Base-by-base conservation (phyloP, 2,329 filamentous ascomycete genomes). In the Fulvia fulva region DNA sequence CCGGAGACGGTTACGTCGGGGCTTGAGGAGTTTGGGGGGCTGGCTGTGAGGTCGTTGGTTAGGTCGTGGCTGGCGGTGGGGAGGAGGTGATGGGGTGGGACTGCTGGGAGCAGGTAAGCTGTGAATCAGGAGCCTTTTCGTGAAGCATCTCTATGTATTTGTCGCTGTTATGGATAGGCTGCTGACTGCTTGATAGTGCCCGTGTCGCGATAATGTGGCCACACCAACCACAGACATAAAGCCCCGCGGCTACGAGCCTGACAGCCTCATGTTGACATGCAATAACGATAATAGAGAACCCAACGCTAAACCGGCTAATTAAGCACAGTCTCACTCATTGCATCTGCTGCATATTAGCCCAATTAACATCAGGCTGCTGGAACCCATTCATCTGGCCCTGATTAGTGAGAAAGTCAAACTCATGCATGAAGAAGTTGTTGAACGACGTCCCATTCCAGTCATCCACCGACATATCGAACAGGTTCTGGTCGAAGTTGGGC, bases 391-490 rank as follows among this genome's bases (percentile, higher is more conserved):
- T 61, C 19, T 58, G 57, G 32, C 65, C 63, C 45, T 66, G 66
- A 51, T 61, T 67, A 12, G 66, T 67, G 41, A 70, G 44, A 41
- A 70, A 70, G 53, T 69, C 68, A 43, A 69, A 66, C n/a, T 70
- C 68, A 45, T 64, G 67, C 64, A 70, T 69, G 54, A 64, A 67
- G 59, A 69, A 69, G 46, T 69, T 68, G 51, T 69, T 67, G 25
- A 65, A 62, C 3, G 61, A 55, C 14, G 57, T 51, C 12, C 63
- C 66, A 53, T 65, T 60, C 32, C 62, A 60, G 63, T 67, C 65
- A 28, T 63, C 56, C 1, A 43, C 59, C 28, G 65, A 61, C 59
- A 68, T 65, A 34, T 69, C 64, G 51, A 68, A 68, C 5, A 69
- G 57, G 41, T 60, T 65, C 34, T 69, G 61, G 34, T 70, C 67